Conservation (phyloP, 306 rosid genomes). For the Begonia masoniana region DNA sequence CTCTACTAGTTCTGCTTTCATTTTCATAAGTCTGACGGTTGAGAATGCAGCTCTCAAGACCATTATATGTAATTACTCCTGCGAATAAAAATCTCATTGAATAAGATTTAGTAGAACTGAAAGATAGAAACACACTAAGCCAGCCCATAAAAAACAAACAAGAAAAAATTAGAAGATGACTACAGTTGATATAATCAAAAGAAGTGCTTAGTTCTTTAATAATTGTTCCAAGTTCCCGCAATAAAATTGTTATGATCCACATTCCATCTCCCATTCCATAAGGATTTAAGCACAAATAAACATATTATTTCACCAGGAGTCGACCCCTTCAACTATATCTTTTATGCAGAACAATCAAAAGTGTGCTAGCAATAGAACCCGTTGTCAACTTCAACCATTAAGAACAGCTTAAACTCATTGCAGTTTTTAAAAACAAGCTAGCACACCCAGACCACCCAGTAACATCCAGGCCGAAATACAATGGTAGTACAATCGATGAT, state of each 20-base stretch:
- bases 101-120: neutral
- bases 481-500: too few relatives aligned
- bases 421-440: neutral
- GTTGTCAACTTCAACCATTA: too few relatives aligned
- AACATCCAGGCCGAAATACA: neutral
- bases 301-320: too few relatives aligned
- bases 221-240: neutral
- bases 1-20: conserved; percentile 68
- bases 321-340: too few relatives aligned
- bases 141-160: neutral
- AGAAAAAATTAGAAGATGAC: neutral
- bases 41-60: conserved; percentile 79
- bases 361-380: too few relatives aligned
- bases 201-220: neutral
- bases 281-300: too few relatives aligned
- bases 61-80: conserved; percentile 81
- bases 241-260: neutral
- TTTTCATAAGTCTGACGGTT: conserved; percentile 52
- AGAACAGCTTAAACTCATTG: neutral
- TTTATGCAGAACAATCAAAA: too few relatives aligned
- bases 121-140: neutral
- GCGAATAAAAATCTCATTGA: conserved; percentile 18
- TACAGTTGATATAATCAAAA: too few relatives aligned
- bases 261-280: too few relatives aligned
- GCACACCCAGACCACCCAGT: neutral